Conservation (phyloP, 306 rosid genomes). For the Vicia villosa region DNA sequence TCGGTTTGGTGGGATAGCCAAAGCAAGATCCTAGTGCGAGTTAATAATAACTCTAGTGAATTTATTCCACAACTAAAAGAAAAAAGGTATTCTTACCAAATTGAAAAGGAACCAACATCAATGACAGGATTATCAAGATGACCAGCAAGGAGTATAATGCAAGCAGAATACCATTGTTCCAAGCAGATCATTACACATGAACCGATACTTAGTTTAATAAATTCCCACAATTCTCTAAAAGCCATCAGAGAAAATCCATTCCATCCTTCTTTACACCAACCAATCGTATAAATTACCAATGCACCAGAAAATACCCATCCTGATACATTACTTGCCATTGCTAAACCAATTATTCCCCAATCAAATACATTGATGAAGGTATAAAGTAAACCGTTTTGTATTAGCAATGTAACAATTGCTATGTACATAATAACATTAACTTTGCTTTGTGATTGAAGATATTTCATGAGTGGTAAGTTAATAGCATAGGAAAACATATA, state of each 20-base stretch:
- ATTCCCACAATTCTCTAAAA: conserved; percentile 66
- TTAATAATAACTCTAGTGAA: too few species aligned
- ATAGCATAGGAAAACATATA: conserved; percentile 61
- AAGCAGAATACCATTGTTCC: conserved; percentile 45
- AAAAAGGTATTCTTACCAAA: conserved; percentile 63
- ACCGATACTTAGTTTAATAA: conserved; percentile 59
- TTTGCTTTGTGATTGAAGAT: conserved; percentile 75
- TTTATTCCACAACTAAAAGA: too few species aligned
- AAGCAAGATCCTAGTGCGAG: too few species aligned
- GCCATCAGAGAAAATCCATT: conserved; percentile 67
- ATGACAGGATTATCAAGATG: conserved; percentile 46
- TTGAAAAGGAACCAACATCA: conserved; percentile 54
- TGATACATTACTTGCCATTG: conserved; percentile 55
- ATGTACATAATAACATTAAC: conserved; percentile 60
- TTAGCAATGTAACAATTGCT: conserved; percentile 40
- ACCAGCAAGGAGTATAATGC: conserved; percentile 49
- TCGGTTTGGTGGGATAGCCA: too few species aligned
- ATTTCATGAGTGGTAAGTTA: conserved; percentile 52
- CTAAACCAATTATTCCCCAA: conserved; percentile 64
- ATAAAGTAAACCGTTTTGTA: conserved; percentile 51
- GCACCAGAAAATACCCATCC: conserved; percentile 52
- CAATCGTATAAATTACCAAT: conserved; percentile 48
- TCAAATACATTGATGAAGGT: conserved; percentile 50
- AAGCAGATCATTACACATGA: conserved; percentile 55
- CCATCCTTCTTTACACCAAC: conserved; percentile 83